Base-by-base conservation (phyloP, 1,284 basidiomycete species). In the Fomes fomentarius region DNA sequence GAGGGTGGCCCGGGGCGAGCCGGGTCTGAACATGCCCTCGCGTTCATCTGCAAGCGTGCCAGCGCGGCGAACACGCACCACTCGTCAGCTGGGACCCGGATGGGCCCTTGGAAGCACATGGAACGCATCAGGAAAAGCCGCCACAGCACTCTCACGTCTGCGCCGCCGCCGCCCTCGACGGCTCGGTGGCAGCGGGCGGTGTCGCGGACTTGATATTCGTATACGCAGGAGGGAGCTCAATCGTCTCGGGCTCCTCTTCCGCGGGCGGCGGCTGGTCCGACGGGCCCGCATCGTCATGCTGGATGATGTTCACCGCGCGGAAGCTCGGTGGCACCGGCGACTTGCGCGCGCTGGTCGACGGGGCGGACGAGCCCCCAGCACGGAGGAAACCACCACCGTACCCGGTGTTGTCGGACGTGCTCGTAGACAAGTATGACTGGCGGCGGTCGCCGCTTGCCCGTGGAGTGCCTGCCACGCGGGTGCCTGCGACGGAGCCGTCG, bases 221-320 rank as follows among this genome's bases (percentile, higher is more conserved):
- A 69, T 92, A 92, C 33, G 89, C 89, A 5, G 89, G 89, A 14
- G 89, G 89, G 42, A 92, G 76, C 71, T 92, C 89, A 35, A 92
- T 81, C 43, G 89, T 91, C 68, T 89, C 88, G 9, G 79, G 63
- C 57, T 82, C 79, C 28, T 72, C 71, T 2, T 69, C 71, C 39
- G 68, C 51, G 52, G 50, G 48, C 4, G 43, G 49, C 24, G 57
- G 49, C 17, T 67, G 55, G 38, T 66, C 52, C n/a, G 65, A 62
- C 5, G 81, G 81, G 1, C 89, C 89, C 0, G 85, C 89, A 65
- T 93, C 89, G 57, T 92, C 89, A 62, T 93, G 89, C 71, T 91
- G 90, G 47, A 92, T 80, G 62, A 91, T 81, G 65, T 92, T 92
- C 39, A 92, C 83, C 0, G 88, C 78, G 39, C 89, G 75, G 71